These are phyloP conservation scores for Candida coleopterorum DNA, from an alignment of 805 yeast genomes.

Conservation along the genomic window DNA sequence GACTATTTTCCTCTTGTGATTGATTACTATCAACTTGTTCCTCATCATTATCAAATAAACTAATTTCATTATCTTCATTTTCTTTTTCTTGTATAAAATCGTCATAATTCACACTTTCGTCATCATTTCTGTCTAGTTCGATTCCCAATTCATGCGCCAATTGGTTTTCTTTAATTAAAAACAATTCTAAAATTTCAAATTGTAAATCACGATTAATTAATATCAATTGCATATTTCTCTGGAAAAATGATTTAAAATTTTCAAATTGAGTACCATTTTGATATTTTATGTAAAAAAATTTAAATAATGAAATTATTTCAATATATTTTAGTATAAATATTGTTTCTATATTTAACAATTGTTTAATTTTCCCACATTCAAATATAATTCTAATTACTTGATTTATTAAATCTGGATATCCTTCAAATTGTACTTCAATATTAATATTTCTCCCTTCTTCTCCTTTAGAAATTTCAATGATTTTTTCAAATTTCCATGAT, in stretches of 20 bases:
- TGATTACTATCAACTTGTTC: conserved; percentile 11
- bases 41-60: conserved; percentile 8
- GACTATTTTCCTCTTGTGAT: not conserved
- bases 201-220: conserved; percentile 25
- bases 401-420: conserved; percentile 13
- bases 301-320: conserved; percentile 30
- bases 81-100: conserved; percentile 13
- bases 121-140: conserved; percentile 46
- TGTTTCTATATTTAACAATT: conserved; percentile 14
- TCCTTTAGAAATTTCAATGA: conserved; percentile 19
- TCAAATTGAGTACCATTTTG: conserved; percentile 21
- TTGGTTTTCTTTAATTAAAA: conserved; percentile 45
- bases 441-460: conserved; percentile 17
- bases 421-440: conserved; percentile 19
- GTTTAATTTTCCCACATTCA: conserved; percentile 2
- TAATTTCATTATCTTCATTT: conserved; percentile 10
- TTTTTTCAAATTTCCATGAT: conserved; percentile 34
- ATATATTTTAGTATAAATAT: conserved; percentile 20
- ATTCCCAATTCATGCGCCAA: conserved; percentile 32
- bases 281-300: conserved; percentile 29
- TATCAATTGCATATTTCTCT: conserved; percentile 14
- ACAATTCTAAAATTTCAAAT: conserved; percentile 34
- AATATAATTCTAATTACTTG: conserved; percentile 9
- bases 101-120: conserved; percentile 45
- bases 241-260: conserved; percentile 32